Conservation (phyloP, 768 basidiomycete species). For the Termitomyces bulborhizus region DNA sequence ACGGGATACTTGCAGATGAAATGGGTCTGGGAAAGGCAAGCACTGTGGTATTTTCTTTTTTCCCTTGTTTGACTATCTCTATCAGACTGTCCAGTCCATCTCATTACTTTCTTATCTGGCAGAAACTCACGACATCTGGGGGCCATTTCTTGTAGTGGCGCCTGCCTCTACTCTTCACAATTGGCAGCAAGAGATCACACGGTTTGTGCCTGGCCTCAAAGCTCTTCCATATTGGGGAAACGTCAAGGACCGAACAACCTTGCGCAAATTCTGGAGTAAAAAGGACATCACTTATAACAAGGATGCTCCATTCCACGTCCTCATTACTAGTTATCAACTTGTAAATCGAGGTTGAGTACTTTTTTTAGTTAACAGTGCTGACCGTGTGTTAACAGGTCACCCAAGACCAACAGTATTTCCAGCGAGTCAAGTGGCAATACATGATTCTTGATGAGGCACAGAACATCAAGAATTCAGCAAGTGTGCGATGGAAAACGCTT, state of each 20-base stretch:
- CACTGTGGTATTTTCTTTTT: slow-evolving; percentile 1
- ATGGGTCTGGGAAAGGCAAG: slow-evolving; percentile 90
- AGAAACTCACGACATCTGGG: slow-evolving; percentile 98
- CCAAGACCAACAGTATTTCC: slow-evolving; percentile 97
- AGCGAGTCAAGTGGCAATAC: slow-evolving; percentile 98
- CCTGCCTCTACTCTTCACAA: slow-evolving; percentile 97
- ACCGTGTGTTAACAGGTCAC: slow-evolving; percentile 53
- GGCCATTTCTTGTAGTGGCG: slow-evolving; percentile 96
- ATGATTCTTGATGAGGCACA: slow-evolving; percentile 99
- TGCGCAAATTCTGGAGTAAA: slow-evolving; percentile 97
- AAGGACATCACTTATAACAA: slow-evolving; percentile 94
- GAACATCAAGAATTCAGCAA: slow-evolving; percentile 97
- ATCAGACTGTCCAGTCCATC: slow-evolving; percentile 94
- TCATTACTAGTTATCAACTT: slow-evolving; percentile 96
- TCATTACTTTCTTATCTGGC: slow-evolving; percentile 93
- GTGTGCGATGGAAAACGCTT: slow-evolving; percentile 95
- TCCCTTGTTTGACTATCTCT: background rate
- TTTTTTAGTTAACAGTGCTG: background rate
- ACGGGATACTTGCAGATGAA: slow-evolving; percentile 98
- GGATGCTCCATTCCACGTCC: slow-evolving; percentile 93
- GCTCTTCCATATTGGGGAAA: slow-evolving; percentile 98
- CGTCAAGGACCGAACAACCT: slow-evolving; percentile 88
- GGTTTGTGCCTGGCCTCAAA: slow-evolving; percentile 91
- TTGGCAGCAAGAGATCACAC: slow-evolving; percentile 97
- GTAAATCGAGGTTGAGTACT: slow-evolving; percentile 34